Base-by-base conservation (phyloP, 2,329 filamentous ascomycete species). In the Monilinia laxa region DNA sequence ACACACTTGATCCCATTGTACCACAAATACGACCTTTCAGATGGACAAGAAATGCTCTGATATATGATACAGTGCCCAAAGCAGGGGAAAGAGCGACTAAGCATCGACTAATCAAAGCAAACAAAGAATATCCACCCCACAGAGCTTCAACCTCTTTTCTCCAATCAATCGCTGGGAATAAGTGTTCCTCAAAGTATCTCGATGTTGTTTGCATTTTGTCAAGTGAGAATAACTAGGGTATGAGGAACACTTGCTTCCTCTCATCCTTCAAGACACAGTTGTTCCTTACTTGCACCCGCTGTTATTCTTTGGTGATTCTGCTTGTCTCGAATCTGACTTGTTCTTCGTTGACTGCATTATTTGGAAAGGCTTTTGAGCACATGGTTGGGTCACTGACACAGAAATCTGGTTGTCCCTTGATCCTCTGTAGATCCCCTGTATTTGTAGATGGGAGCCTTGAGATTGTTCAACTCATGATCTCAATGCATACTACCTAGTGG, bases 381-480 rank as follows among this genome's bases (percentile, higher is more conserved):
- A 40, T 20, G n/a, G 20, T 14, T 38, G 31, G 9, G 14, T 14
- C 49, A 58, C 42, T 45, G 23, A 58, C 4, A 20, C 35, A 45
- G 40, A 23, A 12, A 5, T 52, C n/a, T 14, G n/a, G 14, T 4
- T 4, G 51, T 31, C 23, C 20, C 58, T 62, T 23, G 31, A 16
- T 40, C 20, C 12, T 40, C 20, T 56, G 53, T 38, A 23, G 53
- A 40, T 40, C 53, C 7, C 5, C 28, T 23, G 31, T 25, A 2
- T 25, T 62, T 10, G 45, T 25, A 25, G 10, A 51, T 20, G 2
- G 45, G 38, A 38, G 10, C 12, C 16, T 47, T 38, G n/a, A 12
- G 23, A 23, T 11, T 23, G 2, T 20, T 25, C 58, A 51, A 20
- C 58, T 62, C 58, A 62, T 62, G 14, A 25, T 40, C 58, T 51